Conservation (phyloP, 83 land plant species). For the Diphasiastrum complanatum region DNA sequence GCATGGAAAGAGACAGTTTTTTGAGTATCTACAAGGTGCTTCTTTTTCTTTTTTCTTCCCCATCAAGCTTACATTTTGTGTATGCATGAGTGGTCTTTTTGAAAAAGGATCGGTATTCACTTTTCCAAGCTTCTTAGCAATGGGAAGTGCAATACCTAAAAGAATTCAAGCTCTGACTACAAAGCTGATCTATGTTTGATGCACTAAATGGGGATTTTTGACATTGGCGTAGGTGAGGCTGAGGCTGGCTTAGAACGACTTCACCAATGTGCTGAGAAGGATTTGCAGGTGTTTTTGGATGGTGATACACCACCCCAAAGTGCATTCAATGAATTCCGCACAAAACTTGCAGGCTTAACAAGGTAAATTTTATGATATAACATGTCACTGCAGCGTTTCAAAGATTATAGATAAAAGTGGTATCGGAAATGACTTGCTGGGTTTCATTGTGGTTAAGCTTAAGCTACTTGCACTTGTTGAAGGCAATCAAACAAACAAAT, state of each 20-base stretch:
- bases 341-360: slow-evolving; percentile 37
- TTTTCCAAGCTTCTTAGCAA: too few species aligned
- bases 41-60: background rate
- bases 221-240: slow-evolving; percentile 25
- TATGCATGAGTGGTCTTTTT: too few species aligned
- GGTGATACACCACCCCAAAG: slow-evolving; percentile 25
- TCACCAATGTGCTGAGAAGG: slow-evolving; percentile 43
- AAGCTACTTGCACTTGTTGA: too few species aligned
- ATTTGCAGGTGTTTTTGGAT: slow-evolving; percentile 31
- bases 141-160: too few species aligned
- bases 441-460: too few species aligned
- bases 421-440: too few species aligned
- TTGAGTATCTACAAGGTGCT: slow-evolving; percentile 83
- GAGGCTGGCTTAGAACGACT: slow-evolving; percentile 38
- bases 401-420: too few species aligned
- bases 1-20: slow-evolving; percentile 66
- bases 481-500: too few species aligned
- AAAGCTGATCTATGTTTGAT: background rate
- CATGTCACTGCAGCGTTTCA: background rate
- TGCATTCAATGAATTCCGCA: slow-evolving; percentile 39
- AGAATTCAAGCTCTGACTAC: too few species aligned
- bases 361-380: slow-evolving; percentile 10
- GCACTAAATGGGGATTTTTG: background rate
- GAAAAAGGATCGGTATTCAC: too few species aligned
- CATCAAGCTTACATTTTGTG: too few species aligned